phyloP scores from a whole-genome alignment of 305 asterid species.

The Fraxinus baroniana region DNA sequence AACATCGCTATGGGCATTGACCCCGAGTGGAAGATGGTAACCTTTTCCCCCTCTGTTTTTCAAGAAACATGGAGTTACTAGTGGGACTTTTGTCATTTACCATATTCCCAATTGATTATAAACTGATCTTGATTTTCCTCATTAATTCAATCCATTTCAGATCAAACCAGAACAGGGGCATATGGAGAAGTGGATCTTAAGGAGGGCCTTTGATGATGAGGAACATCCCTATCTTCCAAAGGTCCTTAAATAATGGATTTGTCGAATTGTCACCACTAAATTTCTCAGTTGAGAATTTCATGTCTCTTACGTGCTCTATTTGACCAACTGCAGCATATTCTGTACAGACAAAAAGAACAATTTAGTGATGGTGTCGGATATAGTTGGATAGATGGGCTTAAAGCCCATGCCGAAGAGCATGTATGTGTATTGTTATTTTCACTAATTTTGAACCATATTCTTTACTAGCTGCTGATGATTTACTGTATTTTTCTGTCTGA shows the following conservation, averaged over 20 bases:
- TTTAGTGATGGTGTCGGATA: constrained; percentile 99
- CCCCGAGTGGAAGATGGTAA: constrained; percentile 88
- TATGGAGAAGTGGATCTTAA: constrained; percentile 91
- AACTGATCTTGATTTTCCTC: neutral
- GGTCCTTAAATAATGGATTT: constrained; percentile 35
- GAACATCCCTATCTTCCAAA: constrained; percentile 89
- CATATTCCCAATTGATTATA: neutral
- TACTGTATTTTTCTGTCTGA: neutral
- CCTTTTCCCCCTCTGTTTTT: neutral
- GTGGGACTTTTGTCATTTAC: neutral
- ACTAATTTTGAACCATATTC: neutral
- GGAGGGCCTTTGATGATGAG: constrained; percentile 93
- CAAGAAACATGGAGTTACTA: neutral
- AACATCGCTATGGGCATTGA: constrained; percentile 87
- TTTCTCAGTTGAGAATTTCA: constrained; percentile 4
- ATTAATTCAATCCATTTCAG: constrained; percentile 31
- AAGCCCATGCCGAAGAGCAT: constrained; percentile 80
- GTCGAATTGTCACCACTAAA: neutral
- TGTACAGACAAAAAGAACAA: constrained; percentile 91
- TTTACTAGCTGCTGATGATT: neutral
- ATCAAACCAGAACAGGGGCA: constrained; percentile 73
- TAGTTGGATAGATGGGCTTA: constrained; percentile 98
- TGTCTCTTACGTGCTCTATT: constrained; percentile 19
- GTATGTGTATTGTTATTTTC: constrained; percentile 36
- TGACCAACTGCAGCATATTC: constrained; percentile 68